Evolutionary conservation across 164 flowering plant species (phyloP).

Genomic region (Magnolia changhungtana): DNA sequence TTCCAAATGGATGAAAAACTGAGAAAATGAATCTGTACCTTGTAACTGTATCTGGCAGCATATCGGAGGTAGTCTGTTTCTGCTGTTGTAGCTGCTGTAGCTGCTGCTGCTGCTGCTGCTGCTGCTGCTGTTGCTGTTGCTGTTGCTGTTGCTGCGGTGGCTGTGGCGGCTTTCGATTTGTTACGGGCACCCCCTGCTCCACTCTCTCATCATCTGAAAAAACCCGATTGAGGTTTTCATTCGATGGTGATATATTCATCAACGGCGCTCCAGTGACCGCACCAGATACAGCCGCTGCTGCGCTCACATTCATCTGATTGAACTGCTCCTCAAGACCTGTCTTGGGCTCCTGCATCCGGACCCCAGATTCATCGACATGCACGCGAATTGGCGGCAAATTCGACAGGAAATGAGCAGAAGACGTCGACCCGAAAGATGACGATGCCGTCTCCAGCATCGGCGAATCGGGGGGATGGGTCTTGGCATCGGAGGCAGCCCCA

Average conservation of each 20-base stretch:
- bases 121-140: constrained; percentile 24
- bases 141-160: constrained; percentile 20
- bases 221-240: constrained; percentile 46
- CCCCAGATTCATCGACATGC: constrained; percentile 46
- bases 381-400: constrained; percentile 73
- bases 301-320: constrained; percentile 44
- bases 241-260: constrained; percentile 26
- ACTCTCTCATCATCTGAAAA: constrained; percentile 79
- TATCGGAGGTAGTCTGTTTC: constrained; percentile 31
- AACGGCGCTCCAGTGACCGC: constrained; percentile 22
- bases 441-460: constrained; percentile 69
- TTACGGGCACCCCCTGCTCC: constrained; percentile 54
- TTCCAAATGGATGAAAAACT: background rate
- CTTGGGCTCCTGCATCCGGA: constrained; percentile 32
- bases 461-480: background rate
- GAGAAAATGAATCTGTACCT: constrained; percentile 22
- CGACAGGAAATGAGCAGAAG: constrained; percentile 65
- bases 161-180: constrained; percentile 29
- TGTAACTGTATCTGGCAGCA: constrained; percentile 38
- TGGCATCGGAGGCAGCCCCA: background rate
- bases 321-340: constrained; percentile 70
- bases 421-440: constrained; percentile 61
- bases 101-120: constrained; percentile 17
- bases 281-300: background rate
- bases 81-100: constrained; percentile 26